phyloP scores from a whole-genome alignment of 192 early-diverging fungal genomes.

The Spizellomyces sp. region DNA sequence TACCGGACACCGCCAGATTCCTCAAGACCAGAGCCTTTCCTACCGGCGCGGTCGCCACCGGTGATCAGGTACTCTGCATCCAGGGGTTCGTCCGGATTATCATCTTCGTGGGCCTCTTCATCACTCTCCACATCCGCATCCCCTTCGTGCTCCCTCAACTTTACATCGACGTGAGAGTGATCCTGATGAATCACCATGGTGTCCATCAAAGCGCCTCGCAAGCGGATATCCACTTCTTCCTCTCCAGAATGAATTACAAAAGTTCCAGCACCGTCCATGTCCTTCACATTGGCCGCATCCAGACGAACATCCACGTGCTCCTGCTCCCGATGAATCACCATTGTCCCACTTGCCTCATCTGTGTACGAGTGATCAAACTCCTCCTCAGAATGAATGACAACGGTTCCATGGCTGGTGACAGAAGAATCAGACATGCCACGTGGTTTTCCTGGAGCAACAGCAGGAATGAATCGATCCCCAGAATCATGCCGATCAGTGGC shows the following conservation, averaged over 20 bases:
- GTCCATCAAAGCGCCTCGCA: neutral
- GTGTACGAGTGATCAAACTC: neutral
- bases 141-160: slow-evolving; percentile 2
- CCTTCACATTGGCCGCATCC: neutral
- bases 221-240: too few relatives aligned
- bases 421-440: slow-evolving; percentile 20
- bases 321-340: neutral
- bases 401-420: slow-evolving; percentile 9
- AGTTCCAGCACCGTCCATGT: neutral
- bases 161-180: neutral
- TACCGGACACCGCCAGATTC: neutral
- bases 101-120: neutral
- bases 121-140: slow-evolving; percentile 2
- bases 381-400: slow-evolving; percentile 22
- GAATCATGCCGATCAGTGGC: too few relatives aligned
- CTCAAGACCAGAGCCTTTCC: too few relatives aligned
- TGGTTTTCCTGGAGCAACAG: neutral
- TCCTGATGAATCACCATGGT: slow-evolving; percentile 24
- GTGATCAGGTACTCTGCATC: slow-evolving; percentile 17
- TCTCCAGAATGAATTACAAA: too few relatives aligned
- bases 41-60: neutral
- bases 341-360: neutral
- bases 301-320: neutral
- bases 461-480: too few relatives aligned
- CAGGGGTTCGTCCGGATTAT: neutral